phyloP scores from a whole-genome alignment of 2,329 filamentous ascomycete species.

The Pseudonectria buxi region DNA sequence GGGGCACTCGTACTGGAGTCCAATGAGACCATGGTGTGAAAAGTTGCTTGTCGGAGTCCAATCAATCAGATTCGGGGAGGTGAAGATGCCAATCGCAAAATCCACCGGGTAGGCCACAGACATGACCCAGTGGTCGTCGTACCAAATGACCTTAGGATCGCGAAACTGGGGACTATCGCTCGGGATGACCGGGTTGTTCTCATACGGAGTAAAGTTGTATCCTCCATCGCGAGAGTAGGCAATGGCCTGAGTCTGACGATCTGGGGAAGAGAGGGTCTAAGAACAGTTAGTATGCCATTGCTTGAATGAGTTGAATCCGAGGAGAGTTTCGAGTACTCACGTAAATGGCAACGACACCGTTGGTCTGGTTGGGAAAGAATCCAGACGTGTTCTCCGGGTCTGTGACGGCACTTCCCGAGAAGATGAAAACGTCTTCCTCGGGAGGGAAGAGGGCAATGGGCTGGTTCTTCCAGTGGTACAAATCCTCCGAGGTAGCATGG shows the following conservation, averaged over 20 bases:
- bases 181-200: conserved; percentile 52
- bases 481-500: conserved; percentile 54
- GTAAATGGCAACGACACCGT: conserved; percentile 51
- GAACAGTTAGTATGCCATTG: no score
- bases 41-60: conserved; percentile 52
- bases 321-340: conserved; percentile 19
- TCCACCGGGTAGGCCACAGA: conserved; percentile 44
- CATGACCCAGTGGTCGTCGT: conserved; percentile 52
- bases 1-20: conserved; percentile 56
- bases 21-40: conserved; percentile 43
- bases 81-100: conserved; percentile 54
- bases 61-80: conserved; percentile 49
- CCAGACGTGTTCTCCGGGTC: conserved; percentile 60
- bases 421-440: conserved; percentile 38
- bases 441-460: conserved; percentile 52
- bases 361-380: conserved; percentile 54
- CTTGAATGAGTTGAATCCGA: no score
- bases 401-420: conserved; percentile 50
- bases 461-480: conserved; percentile 60
- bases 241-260: conserved; percentile 47
- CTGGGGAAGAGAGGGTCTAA: conserved; percentile 17
- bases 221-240: conserved; percentile 57
- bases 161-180: conserved; percentile 52
- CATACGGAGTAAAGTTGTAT: conserved; percentile 54
- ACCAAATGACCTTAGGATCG: conserved; percentile 59